Percentiles rank a stretch among this genome's conserved stretches.
Conservation (phyloP, 108 stramenopile species). For the Pseudonitzschia pungens region DNA sequence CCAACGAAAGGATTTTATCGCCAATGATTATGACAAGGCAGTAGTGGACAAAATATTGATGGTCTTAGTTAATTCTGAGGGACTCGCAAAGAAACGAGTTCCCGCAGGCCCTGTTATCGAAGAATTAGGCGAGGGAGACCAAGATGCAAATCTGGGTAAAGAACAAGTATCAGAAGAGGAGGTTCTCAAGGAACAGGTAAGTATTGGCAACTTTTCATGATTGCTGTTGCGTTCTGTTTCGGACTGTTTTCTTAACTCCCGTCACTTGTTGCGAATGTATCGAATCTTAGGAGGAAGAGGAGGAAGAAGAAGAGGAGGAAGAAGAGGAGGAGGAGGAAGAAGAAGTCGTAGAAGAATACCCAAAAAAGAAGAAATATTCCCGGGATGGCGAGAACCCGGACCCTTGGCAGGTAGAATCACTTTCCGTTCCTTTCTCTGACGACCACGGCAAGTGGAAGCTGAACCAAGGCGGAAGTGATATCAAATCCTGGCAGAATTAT, state of each 20-base stretch:
- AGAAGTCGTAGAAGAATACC: slow-evolving; percentile 89
- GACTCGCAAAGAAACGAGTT: slow-evolving; percentile 47
- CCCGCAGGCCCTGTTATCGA: slow-evolving; percentile 50
- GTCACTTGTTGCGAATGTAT: slow-evolving; percentile 9
- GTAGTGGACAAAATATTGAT: slow-evolving; percentile 92
- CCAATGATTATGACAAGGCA: slow-evolving; percentile 84
- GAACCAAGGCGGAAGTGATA: slow-evolving; percentile 21
- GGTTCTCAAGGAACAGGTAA: slow-evolving; percentile 93
- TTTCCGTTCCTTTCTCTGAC: slow-evolving; percentile 57
- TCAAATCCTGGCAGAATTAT: slow-evolving; percentile 71
- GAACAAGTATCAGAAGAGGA: slow-evolving; percentile 98
- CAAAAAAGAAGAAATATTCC: slow-evolving; percentile 94
- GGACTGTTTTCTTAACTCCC: too few relatives aligned
- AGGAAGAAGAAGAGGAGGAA: slow-evolving; percentile 94
- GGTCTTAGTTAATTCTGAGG: slow-evolving; percentile 91
- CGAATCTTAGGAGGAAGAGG: slow-evolving; percentile 75
- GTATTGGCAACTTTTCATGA: background rate
- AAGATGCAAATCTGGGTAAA: slow-evolving; percentile 86
- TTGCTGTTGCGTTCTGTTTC: too few relatives aligned
- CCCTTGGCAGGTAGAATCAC: slow-evolving; percentile 86
- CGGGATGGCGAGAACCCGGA: slow-evolving; percentile 94
- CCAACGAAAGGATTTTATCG: slow-evolving; percentile 75
- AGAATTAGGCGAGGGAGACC: slow-evolving; percentile 82
- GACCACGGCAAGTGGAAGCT: slow-evolving; percentile 38
- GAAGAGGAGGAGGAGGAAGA: slow-evolving; percentile 93